These are phyloP conservation scores for Ochromonas danica DNA, from an alignment of 108 stramenopile species.

Conservation along the genomic window DNA sequence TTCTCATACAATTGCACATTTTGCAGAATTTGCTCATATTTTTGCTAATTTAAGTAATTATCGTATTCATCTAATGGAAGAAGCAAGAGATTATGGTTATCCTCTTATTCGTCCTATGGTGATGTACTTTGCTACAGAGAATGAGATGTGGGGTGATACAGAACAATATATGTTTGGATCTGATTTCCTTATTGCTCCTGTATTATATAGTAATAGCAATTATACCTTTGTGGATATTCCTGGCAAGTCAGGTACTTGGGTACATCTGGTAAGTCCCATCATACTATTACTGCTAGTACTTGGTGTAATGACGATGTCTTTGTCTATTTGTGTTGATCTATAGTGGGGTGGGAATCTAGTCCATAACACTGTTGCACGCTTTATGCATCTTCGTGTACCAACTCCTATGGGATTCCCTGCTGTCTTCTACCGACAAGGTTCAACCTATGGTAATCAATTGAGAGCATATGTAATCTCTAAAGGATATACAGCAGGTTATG, in stretches of 20 bases:
- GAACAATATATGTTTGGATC: too few relatives aligned
- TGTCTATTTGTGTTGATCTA: too few relatives aligned
- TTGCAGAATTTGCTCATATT: constrained; percentile 49
- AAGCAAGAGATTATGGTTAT: constrained; percentile 53
- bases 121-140: constrained; percentile 57
- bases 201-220: too few relatives aligned
- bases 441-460: background rate
- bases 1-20: constrained; percentile 40
- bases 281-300: too few relatives aligned
- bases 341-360: too few relatives aligned
- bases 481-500: too few relatives aligned
- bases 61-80: constrained; percentile 51
- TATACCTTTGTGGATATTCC: too few relatives aligned
- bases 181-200: background rate
- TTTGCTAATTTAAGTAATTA: constrained; percentile 54
- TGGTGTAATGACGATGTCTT: too few relatives aligned
- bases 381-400: background rate
- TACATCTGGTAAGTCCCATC: too few relatives aligned
- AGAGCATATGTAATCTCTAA: background rate
- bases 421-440: background rate
- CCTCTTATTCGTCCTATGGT: constrained; percentile 60
- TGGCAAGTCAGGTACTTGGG: too few relatives aligned
- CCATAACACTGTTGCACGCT: too few relatives aligned
- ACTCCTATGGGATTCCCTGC: background rate
- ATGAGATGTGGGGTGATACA: too few relatives aligned